These are phyloP conservation scores for Gardenia jasminoides DNA, from an alignment of 257 asterid species.

Conservation along the genomic window DNA sequence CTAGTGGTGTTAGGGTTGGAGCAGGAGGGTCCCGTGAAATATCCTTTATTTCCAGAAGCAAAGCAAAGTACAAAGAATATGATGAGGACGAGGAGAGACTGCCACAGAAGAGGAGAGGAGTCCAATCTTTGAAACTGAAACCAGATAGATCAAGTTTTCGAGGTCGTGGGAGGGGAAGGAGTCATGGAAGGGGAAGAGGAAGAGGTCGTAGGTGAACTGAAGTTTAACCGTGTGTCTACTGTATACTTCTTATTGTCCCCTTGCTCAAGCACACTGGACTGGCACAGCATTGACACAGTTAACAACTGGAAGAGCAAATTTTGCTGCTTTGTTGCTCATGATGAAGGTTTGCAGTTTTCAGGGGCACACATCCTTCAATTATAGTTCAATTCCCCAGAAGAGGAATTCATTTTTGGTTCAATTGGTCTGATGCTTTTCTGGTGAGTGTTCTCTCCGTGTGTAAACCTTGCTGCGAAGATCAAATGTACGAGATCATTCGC, in stretches of 20 bases:
- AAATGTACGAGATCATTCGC: neutral
- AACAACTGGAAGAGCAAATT: neutral
- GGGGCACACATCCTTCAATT: neutral
- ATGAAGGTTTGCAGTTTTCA: neutral
- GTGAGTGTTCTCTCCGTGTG: neutral
- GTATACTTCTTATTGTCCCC: neutral
- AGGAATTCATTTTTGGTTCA: neutral
- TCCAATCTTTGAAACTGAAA: slow-evolving; percentile 62
- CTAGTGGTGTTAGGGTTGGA: slow-evolving; percentile 54
- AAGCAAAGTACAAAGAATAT: slow-evolving; percentile 54
- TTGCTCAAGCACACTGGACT: neutral
- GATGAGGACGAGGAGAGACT: slow-evolving; percentile 48
- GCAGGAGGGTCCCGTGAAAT: slow-evolving; percentile 84
- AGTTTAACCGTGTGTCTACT: neutral
- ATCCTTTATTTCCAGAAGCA: slow-evolving; percentile 66
- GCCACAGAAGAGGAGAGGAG: slow-evolving; percentile 63
- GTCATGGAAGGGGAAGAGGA: slow-evolving; percentile 39
- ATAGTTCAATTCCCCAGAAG: neutral
- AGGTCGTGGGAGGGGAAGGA: slow-evolving; percentile 43
- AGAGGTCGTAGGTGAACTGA: slow-evolving; percentile 10
- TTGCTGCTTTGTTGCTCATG: neutral
- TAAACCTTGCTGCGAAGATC: neutral
- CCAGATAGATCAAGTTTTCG: slow-evolving; percentile 37
- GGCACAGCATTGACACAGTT: neutral
- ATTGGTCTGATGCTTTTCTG: neutral